A percentile compares a stretch with the other conserved stretches of the same genome.
phyloP scores from a whole-genome alignment of 495 filamentous ascomycete genomes.

The Talaromyces nanjingensis region DNA sequence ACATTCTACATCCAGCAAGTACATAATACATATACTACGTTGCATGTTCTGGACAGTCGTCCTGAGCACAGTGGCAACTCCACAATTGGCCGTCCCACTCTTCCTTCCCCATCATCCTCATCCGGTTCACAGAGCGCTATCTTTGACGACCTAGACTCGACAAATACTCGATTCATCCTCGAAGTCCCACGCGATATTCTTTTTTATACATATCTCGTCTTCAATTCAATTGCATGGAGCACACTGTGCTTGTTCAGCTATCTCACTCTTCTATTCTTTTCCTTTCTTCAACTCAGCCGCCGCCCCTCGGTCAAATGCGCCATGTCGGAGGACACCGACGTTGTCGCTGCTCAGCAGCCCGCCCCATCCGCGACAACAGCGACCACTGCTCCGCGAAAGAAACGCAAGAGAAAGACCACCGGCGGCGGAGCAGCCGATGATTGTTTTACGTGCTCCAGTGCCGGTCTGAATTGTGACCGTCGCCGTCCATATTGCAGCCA shows the following conservation, averaged over 20 bases:
- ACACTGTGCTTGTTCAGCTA: background rate
- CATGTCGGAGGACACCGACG: constrained; percentile 5
- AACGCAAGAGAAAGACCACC: constrained; percentile 80
- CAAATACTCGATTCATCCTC: background rate
- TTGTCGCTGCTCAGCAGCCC: background rate
- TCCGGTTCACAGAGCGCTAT: background rate
- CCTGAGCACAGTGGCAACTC: background rate
- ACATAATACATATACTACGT: background rate
- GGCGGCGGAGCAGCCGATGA: constrained; percentile 88
- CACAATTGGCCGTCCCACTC: background rate
- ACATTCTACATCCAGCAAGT: background rate
- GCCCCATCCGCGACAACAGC: constrained; percentile 11
- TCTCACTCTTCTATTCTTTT: background rate
- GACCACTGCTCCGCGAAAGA: constrained; percentile 43
- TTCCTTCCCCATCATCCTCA: background rate
- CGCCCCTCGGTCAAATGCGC: constrained; percentile 2
- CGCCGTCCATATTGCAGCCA: constrained; percentile 91
- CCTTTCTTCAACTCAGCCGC: background rate
- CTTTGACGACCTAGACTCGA: background rate
- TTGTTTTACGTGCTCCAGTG: constrained; percentile 88
- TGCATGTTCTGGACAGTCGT: background rate
- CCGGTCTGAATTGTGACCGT: constrained; percentile 79
- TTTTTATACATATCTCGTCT: background rate
- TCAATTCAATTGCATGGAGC: background rate
- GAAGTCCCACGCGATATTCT: background rate